Percentiles rank a stretch among this genome's conserved stretches.
Conservation (phyloP, 345 rosid species). For the Eutrema yunnanense region DNA sequence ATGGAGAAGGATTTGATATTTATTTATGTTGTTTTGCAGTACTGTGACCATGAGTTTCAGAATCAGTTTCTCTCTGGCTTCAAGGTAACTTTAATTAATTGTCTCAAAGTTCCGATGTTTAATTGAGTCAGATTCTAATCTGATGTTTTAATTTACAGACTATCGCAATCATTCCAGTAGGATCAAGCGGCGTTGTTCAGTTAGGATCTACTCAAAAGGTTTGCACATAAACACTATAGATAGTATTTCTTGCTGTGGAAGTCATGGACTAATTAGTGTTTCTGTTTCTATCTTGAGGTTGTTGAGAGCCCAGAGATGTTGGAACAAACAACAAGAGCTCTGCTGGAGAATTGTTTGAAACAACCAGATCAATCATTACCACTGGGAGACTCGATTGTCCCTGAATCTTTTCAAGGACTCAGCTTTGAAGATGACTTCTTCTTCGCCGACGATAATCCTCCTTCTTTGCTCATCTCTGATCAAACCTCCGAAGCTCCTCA, state of each 20-base stretch:
- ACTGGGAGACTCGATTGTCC: constrained; percentile 25
- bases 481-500: neutral
- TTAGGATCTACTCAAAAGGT: constrained; percentile 85
- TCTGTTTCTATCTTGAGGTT: constrained; percentile 40
- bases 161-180: constrained; percentile 57
- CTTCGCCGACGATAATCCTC: constrained; percentile 31
- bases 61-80: constrained; percentile 27
- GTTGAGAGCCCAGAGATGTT: constrained; percentile 50
- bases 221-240: constrained; percentile 18
- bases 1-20: neutral
- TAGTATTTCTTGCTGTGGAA: neutral
- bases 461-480: constrained; percentile 18
- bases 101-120: neutral
- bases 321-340: constrained; percentile 44
- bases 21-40: constrained; percentile 2
- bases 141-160: constrained; percentile 43
- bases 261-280: constrained; percentile 11
- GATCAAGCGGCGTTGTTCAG: constrained; percentile 63
- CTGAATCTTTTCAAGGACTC: constrained; percentile 34
- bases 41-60: constrained; percentile 24
- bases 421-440: constrained; percentile 39
- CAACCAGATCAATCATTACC: constrained; percentile 3
- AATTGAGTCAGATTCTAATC: no score
- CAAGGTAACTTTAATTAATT: neutral
- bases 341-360: constrained; percentile 39